Conservation (phyloP, 345 rosid genomes). For the Gossypium turneri region DNA sequence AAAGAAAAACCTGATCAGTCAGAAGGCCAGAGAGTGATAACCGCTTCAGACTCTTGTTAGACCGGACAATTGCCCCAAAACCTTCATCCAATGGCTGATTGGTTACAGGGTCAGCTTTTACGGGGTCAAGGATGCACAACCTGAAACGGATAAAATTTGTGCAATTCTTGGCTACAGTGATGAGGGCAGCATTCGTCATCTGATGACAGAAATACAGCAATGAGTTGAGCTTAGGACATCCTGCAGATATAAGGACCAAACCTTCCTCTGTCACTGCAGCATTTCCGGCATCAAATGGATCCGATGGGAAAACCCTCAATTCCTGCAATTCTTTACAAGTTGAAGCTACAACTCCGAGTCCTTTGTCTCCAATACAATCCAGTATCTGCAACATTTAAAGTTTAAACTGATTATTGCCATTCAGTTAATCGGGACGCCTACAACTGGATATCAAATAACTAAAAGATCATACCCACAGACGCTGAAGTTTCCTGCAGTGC, state of each 20-base stretch:
- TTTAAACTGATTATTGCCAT: constrained; percentile 8
- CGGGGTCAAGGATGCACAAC: constrained; percentile 72
- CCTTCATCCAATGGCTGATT: constrained; percentile 82
- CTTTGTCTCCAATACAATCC: constrained; percentile 88
- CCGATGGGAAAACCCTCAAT: constrained; percentile 86
- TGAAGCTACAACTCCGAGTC: constrained; percentile 71
- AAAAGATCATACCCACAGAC: constrained; percentile 66
- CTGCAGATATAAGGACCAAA: constrained; percentile 73
- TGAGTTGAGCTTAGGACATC: constrained; percentile 80
- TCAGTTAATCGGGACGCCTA: background rate
- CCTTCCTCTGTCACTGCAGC: constrained; percentile 86
- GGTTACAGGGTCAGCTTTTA: constrained; percentile 67
- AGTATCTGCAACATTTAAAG: constrained; percentile 54
- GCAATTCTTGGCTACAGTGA: constrained; percentile 74
- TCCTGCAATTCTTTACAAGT: constrained; percentile 83
- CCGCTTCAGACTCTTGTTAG: constrained; percentile 68
- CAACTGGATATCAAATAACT: background rate
- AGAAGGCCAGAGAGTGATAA: constrained; percentile 75
- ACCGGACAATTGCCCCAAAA: constrained; percentile 83
- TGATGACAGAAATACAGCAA: constrained; percentile 89
- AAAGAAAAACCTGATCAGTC: constrained; percentile 75
- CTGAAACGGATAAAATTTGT: constrained; percentile 81
- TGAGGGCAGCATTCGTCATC: constrained; percentile 93
- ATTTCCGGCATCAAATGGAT: constrained; percentile 47
- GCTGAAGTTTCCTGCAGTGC: constrained; percentile 65